Percentiles rank a stretch among this genome's conserved stretches.
phyloP scores from a whole-genome alignment of 768 basidiomycete genomes.

The Lactifluus hygrophoroides region DNA sequence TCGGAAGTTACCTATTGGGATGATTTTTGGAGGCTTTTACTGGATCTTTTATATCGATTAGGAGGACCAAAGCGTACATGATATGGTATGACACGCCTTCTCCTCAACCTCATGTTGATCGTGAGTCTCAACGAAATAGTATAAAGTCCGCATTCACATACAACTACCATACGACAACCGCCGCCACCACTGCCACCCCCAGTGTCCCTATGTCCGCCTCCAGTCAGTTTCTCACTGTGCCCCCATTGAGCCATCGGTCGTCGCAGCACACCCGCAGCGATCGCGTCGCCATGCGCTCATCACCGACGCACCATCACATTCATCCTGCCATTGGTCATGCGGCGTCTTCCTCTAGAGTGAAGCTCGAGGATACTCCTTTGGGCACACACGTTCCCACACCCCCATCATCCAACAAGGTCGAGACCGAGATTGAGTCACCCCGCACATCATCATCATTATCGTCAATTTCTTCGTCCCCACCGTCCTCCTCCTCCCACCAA shows the following conservation, averaged over 20 bases:
- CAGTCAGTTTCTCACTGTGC: slow-evolving; percentile 11
- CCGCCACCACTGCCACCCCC: background rate
- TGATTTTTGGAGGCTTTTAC: background rate
- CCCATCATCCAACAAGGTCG: background rate
- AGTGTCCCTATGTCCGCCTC: slow-evolving; percentile 11
- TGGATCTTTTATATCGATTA: background rate
- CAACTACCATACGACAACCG: background rate
- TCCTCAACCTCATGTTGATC: slow-evolving; percentile 5
- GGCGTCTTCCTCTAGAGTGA: slow-evolving; percentile 15
- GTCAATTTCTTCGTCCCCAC: too few relatives aligned
- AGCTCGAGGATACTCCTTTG: slow-evolving; percentile 14
- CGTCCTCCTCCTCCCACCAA: too few relatives aligned
- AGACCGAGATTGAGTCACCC: too few relatives aligned
- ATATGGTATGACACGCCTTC: slow-evolving; percentile 8
- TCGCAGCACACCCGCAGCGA: slow-evolving; percentile 4
- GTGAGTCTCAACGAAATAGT: slow-evolving; percentile 1
- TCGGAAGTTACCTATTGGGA: background rate
- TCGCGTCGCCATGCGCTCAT: background rate
- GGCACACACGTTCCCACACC: background rate
- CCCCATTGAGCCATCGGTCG: background rate
- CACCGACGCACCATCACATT: background rate
- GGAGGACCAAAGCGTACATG: background rate
- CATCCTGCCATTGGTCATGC: background rate
- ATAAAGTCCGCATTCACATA: slow-evolving; percentile 5
- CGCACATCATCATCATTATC: too few relatives aligned